Percentiles rank a stretch among this genome's conserved stretches.
These are phyloP conservation scores for Tulasnella sp. DNA, from an alignment of 768 basidiomycete species.

Conservation along the genomic window DNA sequence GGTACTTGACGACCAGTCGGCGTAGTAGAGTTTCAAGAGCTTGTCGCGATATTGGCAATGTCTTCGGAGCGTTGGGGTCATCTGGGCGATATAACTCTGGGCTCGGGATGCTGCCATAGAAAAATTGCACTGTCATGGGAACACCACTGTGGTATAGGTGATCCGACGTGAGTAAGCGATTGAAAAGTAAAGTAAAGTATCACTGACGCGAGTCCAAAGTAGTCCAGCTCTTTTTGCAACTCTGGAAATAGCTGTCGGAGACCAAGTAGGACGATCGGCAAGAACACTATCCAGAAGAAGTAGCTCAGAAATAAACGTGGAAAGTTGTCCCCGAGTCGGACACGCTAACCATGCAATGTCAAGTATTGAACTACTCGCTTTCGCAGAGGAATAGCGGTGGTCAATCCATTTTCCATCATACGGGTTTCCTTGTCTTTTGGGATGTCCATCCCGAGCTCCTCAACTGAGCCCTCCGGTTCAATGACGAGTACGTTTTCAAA, in stretches of 20 bases:
- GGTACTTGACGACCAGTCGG: slow-evolving; percentile 24
- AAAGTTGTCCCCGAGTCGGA: neutral
- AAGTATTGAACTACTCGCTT: slow-evolving; percentile 23
- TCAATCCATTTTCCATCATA: neutral
- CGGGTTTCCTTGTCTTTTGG: slow-evolving; percentile 19
- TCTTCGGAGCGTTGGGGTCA: slow-evolving; percentile 15
- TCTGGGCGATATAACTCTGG: neutral
- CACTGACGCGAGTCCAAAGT: neutral
- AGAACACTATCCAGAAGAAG: neutral
- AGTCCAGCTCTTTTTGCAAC: neutral
- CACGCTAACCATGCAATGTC: slow-evolving; percentile 19
- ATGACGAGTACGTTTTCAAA: slow-evolving; percentile 28
- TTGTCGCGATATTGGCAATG: slow-evolving; percentile 21
- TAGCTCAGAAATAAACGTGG: no score
- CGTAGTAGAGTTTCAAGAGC: slow-evolving; percentile 27
- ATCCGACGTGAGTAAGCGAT: neutral
- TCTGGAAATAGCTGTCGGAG: slow-evolving; percentile 3
- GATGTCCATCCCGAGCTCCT: neutral
- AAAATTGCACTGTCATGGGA: neutral
- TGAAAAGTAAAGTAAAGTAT: neutral
- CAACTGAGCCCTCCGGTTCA: slow-evolving; percentile 27
- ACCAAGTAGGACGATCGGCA: neutral
- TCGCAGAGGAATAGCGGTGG: no score
- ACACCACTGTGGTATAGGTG: neutral
- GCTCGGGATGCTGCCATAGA: neutral